Percentiles rank a stretch among this genome's conserved stretches.
Conservation (phyloP, 2,329 filamentous ascomycete genomes). For the Paraconiothyrium sp. region DNA sequence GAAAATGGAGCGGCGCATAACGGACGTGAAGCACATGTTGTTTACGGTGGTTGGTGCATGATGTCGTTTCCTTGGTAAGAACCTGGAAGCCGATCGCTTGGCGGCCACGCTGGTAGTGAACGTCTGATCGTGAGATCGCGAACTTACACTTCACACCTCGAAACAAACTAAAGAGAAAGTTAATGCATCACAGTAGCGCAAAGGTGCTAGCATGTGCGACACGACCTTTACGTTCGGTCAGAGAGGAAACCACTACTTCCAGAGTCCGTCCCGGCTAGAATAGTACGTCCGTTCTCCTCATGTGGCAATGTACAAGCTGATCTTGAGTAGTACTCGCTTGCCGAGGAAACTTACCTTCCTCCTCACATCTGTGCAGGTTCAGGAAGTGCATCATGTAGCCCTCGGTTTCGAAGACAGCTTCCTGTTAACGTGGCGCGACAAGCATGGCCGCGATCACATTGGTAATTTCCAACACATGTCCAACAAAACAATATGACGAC, state of each 20-base stretch:
- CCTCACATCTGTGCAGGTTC: conserved; percentile 35
- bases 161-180: conserved; percentile 6
- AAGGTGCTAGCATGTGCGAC: conserved; percentile 39
- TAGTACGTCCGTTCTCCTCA: conserved; percentile 29
- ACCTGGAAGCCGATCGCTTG: conserved; percentile 43
- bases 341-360: conserved; percentile 38
- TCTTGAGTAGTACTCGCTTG: conserved; percentile 36
- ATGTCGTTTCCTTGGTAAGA: conserved; percentile 36
- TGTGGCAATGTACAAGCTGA: neutral
- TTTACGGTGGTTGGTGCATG: conserved; percentile 15
- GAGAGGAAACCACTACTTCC: conserved; percentile 46
- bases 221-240: conserved; percentile 47
- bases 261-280: conserved; percentile 39
- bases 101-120: conserved; percentile 21
- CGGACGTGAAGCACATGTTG: conserved; percentile 3
- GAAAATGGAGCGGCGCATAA: conserved; percentile 1
- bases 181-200: conserved; percentile 4
- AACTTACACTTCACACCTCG: neutral
- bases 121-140: conserved; percentile 12
- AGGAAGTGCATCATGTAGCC: conserved; percentile 41
- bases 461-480: conserved; percentile 18
- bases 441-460: conserved; percentile 33
- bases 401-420: conserved; percentile 47
- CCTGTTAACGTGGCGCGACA: conserved; percentile 45
- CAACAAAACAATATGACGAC: neutral